Percentiles rank a stretch among this genome's conserved stretches.
Evolutionary conservation across 2,329 filamentous ascomycete species (phyloP).

Genomic region (Fusarium begoniae): DNA sequence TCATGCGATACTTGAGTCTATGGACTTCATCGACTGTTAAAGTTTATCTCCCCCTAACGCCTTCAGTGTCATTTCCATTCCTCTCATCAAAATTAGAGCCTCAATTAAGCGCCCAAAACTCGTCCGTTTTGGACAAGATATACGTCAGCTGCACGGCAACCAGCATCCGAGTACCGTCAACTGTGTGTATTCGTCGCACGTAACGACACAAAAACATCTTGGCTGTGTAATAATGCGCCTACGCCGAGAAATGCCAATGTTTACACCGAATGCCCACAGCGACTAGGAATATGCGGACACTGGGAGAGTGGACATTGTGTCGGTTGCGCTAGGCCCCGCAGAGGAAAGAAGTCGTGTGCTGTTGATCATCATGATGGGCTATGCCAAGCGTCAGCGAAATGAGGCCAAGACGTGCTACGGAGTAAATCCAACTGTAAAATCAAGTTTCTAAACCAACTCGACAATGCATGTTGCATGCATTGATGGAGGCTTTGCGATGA

Average conservation of each 20-base stretch:
- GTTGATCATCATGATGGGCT: background rate
- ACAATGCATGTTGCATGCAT: background rate
- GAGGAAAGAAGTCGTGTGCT: conserved; percentile 30
- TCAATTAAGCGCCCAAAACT: background rate
- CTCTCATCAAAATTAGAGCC: background rate
- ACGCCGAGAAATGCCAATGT: conserved; percentile 24
- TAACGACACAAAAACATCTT: conserved; percentile 8
- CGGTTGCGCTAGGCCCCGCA: conserved; percentile 19
- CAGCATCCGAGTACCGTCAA: background rate
- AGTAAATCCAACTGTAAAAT: background rate
- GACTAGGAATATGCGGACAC: conserved; percentile 7
- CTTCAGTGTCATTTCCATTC: background rate
- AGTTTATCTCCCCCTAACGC: background rate
- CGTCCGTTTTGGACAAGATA: conserved; percentile 1
- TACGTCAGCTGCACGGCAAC: conserved; percentile 25
- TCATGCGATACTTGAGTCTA: background rate
- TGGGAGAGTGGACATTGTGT: conserved; percentile 2
- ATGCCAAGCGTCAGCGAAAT: conserved; percentile 26
- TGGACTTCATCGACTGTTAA: background rate
- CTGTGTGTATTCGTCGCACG: background rate
- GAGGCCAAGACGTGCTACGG: conserved; percentile 22
- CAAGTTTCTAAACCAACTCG: background rate
- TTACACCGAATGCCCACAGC: background rate
- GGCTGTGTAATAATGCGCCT: conserved; percentile 15
- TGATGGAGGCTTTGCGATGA: background rate